A percentile compares a stretch with the other conserved stretches of the same genome.
Conservation (phyloP, 192 early-diverging fungal species). For the Gigaspora rosea region DNA sequence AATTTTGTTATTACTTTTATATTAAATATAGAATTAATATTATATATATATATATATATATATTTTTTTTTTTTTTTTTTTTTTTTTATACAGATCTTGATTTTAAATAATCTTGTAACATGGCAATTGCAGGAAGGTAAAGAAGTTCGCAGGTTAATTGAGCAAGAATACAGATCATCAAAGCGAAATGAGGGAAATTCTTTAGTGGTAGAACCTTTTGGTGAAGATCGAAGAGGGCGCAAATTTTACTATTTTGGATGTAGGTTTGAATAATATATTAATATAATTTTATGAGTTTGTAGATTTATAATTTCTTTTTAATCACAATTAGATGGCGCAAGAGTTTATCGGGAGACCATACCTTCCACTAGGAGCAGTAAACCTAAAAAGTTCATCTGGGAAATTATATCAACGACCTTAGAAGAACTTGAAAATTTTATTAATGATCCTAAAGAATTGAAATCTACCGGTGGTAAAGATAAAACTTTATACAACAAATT, state of each 20-base stretch:
- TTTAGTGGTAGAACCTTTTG: neutral
- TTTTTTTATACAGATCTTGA: conserved; percentile 2
- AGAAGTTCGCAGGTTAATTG: conserved; percentile 14
- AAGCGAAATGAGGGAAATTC: conserved; percentile 16
- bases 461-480: conserved; percentile 6
- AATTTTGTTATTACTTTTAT: neutral
- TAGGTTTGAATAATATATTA: neutral
- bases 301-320: neutral
- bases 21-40: neutral
- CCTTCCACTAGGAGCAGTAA: neutral
- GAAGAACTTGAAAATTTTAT: conserved; percentile 16
- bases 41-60: no score
- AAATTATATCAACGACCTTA: conserved; percentile 11
- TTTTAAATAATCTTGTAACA: conserved; percentile 18
- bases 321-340: neutral
- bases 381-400: neutral
- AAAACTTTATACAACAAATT: conserved; percentile 1
- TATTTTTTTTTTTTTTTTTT: neutral
- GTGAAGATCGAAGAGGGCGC: neutral
- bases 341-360: conserved; percentile 21
- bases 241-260: conserved; percentile 29
- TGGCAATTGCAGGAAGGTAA: conserved; percentile 25
- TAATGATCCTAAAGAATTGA: conserved; percentile 18
- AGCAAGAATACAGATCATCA: conserved; percentile 9
- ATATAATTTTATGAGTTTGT: neutral